Percentiles rank a stretch among this genome's conserved stretches.
phyloP scores from a whole-genome alignment of 352 stramenopile species.

The Phytophthora tubulina region DNA sequence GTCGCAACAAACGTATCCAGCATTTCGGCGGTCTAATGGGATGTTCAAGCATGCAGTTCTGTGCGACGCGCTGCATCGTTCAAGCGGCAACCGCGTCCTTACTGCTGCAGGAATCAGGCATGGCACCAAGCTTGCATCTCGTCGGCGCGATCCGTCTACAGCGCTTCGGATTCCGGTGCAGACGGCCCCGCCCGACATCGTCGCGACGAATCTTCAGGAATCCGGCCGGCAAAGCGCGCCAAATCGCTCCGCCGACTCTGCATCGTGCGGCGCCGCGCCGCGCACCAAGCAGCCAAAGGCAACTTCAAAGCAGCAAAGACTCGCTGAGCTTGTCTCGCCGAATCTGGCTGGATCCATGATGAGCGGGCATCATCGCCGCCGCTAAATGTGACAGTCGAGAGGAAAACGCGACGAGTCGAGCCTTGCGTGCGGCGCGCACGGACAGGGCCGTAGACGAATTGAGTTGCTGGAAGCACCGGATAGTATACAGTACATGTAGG shows the following conservation, averaged over 20 bases:
- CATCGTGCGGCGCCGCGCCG: slow-evolving; percentile 1
- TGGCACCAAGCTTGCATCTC: slow-evolving; percentile 8
- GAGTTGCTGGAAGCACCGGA: slow-evolving; percentile 13
- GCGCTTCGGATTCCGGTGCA: slow-evolving; percentile 12
- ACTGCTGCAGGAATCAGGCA: slow-evolving; percentile 13
- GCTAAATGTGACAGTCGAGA: slow-evolving; percentile 37
- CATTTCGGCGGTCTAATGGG: slow-evolving; percentile 17
- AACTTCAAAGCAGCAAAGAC: slow-evolving; percentile 29
- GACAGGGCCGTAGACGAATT: slow-evolving; percentile 30
- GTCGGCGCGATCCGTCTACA: background rate
- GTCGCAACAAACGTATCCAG: slow-evolving; percentile 4
- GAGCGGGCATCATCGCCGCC: slow-evolving; percentile 1
- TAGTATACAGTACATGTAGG: no score
- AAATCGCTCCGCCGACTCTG: slow-evolving; percentile 12
- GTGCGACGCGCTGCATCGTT: background rate
- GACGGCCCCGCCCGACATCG: slow-evolving; percentile 2
- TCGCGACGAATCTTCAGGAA: slow-evolving; percentile 37
- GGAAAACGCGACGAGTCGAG: slow-evolving; percentile 32
- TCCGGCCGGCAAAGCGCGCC: slow-evolving; percentile 13
- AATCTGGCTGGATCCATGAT: background rate
- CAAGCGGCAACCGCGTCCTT: slow-evolving; percentile 1
- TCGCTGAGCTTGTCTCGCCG: slow-evolving; percentile 2
- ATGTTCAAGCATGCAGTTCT: slow-evolving; percentile 23
- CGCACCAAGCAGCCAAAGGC: slow-evolving; percentile 20
- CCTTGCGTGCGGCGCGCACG: slow-evolving; percentile 6